These are phyloP conservation scores for Adansonia grandidieri DNA, from an alignment of 441 rosid genomes.

Conservation along the genomic window DNA sequence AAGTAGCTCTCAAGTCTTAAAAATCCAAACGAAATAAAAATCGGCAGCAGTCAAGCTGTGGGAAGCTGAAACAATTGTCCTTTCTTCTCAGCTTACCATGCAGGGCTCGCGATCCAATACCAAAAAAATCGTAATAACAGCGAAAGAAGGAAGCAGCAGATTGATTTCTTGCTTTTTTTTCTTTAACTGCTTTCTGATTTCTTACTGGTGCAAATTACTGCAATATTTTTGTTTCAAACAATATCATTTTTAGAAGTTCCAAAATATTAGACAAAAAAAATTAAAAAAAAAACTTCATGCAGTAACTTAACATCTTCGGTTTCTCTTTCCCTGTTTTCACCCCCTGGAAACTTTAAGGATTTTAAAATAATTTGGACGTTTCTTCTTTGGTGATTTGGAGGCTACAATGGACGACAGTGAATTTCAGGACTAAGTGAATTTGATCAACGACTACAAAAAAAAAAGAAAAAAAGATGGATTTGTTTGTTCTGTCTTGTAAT, in stretches of 20 bases:
- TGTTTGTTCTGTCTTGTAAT: constrained; percentile 11
- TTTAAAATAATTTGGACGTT: background rate
- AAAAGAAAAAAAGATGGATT: background rate
- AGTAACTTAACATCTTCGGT: background rate
- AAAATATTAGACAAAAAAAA: background rate
- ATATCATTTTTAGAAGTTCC: background rate
- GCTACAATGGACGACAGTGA: background rate
- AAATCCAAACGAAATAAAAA: background rate
- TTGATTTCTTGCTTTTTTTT: background rate
- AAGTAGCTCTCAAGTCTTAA: background rate
- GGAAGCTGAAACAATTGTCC: constrained; percentile 16
- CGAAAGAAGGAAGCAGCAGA: background rate
- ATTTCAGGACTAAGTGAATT: background rate
- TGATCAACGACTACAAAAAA: background rate
- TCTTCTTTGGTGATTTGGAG: background rate
- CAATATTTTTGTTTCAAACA: background rate
- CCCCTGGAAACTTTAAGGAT: background rate
- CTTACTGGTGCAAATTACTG: background rate
- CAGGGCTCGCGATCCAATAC: constrained; percentile 20
- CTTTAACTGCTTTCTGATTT: background rate
- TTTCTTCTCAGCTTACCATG: background rate
- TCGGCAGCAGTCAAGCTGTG: background rate
- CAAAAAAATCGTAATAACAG: background rate
- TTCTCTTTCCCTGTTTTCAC: background rate
- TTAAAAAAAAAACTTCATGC: background rate